phyloP scores from a whole-genome alignment of 2,329 filamentous ascomycete genomes.

The Diatrype stigma region DNA sequence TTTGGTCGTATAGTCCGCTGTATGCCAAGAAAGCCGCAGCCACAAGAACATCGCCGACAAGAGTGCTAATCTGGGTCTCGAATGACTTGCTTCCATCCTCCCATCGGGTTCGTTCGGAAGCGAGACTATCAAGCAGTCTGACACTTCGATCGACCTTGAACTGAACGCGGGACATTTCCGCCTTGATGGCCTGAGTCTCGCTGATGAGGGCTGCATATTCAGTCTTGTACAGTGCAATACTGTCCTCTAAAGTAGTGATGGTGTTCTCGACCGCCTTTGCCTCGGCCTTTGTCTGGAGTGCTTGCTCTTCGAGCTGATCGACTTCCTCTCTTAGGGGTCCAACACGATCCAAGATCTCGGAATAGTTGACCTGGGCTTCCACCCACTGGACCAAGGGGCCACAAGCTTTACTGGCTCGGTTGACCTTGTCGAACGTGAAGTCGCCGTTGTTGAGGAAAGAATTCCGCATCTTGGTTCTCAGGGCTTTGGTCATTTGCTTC shows the following conservation, averaged over 20 bases:
- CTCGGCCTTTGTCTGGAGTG: constrained; percentile 87
- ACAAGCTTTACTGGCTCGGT: constrained; percentile 93
- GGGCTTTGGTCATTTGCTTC: constrained; percentile 79
- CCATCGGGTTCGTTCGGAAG: constrained; percentile 90
- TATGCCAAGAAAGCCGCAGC: constrained; percentile 98
- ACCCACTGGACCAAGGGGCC: constrained; percentile 98
- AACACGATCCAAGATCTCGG: constrained; percentile 92
- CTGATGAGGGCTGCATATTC: constrained; percentile 96
- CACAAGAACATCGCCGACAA: constrained; percentile 91
- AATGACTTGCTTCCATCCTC: constrained; percentile 97
- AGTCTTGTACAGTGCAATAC: constrained; percentile 91
- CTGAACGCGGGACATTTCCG: constrained; percentile 92
- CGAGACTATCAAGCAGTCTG: constrained; percentile 86
- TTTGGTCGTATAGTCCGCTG: constrained; percentile 94
- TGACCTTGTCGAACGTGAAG: constrained; percentile 94
- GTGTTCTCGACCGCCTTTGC: constrained; percentile 88
- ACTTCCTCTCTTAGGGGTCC: constrained; percentile 92
- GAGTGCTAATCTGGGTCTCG: constrained; percentile 93
- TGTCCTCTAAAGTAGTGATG: constrained; percentile 77
- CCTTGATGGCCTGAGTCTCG: constrained; percentile 94
- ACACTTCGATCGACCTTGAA: constrained; percentile 98
- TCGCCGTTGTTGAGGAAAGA: constrained; percentile 91
- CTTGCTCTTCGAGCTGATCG: constrained; percentile 77
- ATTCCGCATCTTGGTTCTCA: constrained; percentile 84
- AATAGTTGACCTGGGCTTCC: constrained; percentile 92